Evolutionary conservation across 305 asterid species (phyloP).

Genomic region (Plantago lanceolata): DNA sequence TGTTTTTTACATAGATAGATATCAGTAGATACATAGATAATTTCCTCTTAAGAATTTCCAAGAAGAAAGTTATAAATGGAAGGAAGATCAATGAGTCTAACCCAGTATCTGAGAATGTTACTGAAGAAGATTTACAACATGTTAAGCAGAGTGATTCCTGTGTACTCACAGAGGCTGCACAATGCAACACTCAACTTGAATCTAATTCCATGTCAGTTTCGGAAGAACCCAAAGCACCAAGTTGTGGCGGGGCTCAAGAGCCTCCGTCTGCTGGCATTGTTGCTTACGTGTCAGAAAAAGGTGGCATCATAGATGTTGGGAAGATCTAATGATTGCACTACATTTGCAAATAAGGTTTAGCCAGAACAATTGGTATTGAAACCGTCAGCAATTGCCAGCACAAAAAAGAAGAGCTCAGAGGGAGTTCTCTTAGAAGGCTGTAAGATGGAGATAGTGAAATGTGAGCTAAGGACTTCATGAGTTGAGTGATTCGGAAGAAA

Average conservation of each 20-base stretch:
- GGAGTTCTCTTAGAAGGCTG: constrained; percentile 40
- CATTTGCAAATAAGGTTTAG: constrained; percentile 70
- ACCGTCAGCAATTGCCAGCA: constrained; percentile 45
- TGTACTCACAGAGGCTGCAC: constrained; percentile 30
- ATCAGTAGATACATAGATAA: no score
- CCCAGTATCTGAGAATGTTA: constrained; percentile 24
- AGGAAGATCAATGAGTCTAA: constrained; percentile 25
- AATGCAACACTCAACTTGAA: constrained; percentile 30
- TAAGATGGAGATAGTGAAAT: constrained; percentile 75
- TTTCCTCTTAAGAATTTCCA: constrained; percentile 63
- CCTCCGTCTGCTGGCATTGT: constrained; percentile 67
- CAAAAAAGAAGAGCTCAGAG: constrained; percentile 53
- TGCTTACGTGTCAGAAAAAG: constrained; percentile 57
- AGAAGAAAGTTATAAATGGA: constrained; percentile 36
- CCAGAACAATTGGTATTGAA: constrained; percentile 68
- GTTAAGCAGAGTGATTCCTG: constrained; percentile 28
- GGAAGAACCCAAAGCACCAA: constrained; percentile 34
- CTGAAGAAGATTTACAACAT: constrained; percentile 28
- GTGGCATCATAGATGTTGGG: constrained; percentile 62
- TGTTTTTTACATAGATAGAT: no score
- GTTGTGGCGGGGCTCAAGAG: constrained; percentile 34
- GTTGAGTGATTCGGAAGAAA: constrained; percentile 81
- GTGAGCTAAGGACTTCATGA: constrained; percentile 81
- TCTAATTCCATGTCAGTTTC: constrained; percentile 28
- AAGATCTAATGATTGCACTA: constrained; percentile 69